Percentiles rank a stretch among this genome's conserved stretches.
Evolutionary conservation across 2,329 filamentous ascomycete genomes (phyloP).

Genomic region (Periconia digitata): DNA sequence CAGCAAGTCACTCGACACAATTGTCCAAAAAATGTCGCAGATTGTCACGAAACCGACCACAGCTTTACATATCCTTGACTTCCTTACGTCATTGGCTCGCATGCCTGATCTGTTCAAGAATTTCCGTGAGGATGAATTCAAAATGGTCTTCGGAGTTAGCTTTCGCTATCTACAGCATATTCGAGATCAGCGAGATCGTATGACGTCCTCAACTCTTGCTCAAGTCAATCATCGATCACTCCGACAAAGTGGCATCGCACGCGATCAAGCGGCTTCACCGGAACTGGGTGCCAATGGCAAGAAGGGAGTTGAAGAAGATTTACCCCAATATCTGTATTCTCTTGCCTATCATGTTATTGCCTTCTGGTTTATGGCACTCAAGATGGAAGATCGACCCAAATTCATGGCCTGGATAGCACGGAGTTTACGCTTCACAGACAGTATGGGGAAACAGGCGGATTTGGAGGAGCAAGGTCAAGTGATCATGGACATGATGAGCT

Average conservation of each 20-base stretch:
- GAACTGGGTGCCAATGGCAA: constrained; percentile 39
- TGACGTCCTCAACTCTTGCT: constrained; percentile 25
- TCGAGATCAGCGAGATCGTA: constrained; percentile 60
- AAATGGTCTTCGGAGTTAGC: constrained; percentile 92
- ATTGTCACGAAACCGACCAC: constrained; percentile 93
- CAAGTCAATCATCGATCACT: constrained; percentile 41
- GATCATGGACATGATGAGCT: constrained; percentile 92
- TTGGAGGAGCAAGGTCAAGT: constrained; percentile 91
- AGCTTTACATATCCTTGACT: constrained; percentile 93
- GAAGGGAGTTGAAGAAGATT: constrained; percentile 63
- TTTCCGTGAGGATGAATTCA: constrained; percentile 87
- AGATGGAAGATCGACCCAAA: constrained; percentile 77
- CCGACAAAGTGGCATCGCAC: constrained; percentile 47
- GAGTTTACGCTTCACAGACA: constrained; percentile 76
- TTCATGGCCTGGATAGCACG: constrained; percentile 90
- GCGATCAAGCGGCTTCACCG: constrained; percentile 41
- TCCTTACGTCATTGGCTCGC: constrained; percentile 84
- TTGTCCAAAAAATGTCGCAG: constrained; percentile 90
- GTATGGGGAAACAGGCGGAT: constrained; percentile 68
- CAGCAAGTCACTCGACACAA: constrained; percentile 79
- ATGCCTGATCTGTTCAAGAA: constrained; percentile 84
- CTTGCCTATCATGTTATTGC: constrained; percentile 93
- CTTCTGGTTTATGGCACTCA: constrained; percentile 94
- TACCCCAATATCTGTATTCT: constrained; percentile 91
- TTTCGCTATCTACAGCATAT: constrained; percentile 92